Evolutionary conservation across 2,329 filamentous ascomycete species (phyloP), one percentile per base, ranked within the genome.

Genomic region (Pseudogymnoascus sp.): DNA sequence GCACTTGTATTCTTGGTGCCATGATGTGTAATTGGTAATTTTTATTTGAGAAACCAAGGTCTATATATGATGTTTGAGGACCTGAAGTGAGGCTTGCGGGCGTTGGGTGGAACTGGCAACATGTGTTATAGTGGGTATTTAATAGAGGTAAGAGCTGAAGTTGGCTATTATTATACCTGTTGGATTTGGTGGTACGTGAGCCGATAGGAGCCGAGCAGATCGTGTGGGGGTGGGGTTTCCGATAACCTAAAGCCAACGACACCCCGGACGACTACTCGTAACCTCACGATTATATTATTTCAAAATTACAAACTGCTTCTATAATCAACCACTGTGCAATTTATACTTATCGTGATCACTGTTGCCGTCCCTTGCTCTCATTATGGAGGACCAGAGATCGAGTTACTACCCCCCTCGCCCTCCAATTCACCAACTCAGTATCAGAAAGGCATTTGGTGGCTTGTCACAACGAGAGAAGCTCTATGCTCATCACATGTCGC

Each of bases 401-500:
- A 16, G 36, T 2, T 12, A 30, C 60, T 35, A 5, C 6, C 30
- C 39, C 3, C 60, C 60, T 30, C 39, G 60, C 9, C 38, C 80
- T 82, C 45, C 85, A 88, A 72, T 58, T 58, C 52, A 58, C 35
- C 52, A 58, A 25, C 52, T 58, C 4, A 55, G 41, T 49, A 33
- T 49, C 8, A 5, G 23, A 4, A 23, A 19, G 22, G 59, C 64
- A 2, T 90, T 89, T 69, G 81, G 87, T 45, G 79, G 77, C 25
- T 73, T 85, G 58, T 77, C 72, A 19, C 71, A 77, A 38, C 72
- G 80, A 63, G 79, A 88, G 72, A 85, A 87, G 73, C 80, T 82
- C 72, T 89, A 89, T 75, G 84, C 84, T 16, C 85, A 89, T 73
- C 82, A 82, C 67, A 80, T 87, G 70, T 69, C 70, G 39, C 68